phyloP scores from a whole-genome alignment of 805 yeast genomes.

The Ogataea minuta region DNA sequence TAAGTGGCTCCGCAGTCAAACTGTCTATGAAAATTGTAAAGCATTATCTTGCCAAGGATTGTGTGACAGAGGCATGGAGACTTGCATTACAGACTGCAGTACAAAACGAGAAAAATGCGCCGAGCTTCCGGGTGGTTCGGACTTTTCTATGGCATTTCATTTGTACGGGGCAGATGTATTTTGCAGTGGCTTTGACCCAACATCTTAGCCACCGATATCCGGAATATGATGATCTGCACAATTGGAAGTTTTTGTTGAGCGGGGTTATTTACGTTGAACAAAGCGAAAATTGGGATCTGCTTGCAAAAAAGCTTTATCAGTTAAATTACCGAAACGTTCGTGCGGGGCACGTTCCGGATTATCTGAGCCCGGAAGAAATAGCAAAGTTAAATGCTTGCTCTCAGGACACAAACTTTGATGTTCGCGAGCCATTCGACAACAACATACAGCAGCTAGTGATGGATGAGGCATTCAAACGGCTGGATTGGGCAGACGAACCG shows the following conservation, averaged over 20 bases:
- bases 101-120: constrained; percentile 3
- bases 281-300: constrained; percentile 14
- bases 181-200: constrained; percentile 18
- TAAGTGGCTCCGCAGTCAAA: background rate
- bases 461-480: constrained; percentile 14
- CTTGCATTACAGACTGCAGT: constrained; percentile 1
- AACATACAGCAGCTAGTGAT: constrained; percentile 11
- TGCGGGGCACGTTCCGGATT: background rate
- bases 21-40: constrained; percentile 1
- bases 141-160: constrained; percentile 14
- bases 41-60: constrained; percentile 1
- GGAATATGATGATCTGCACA: constrained; percentile 10
- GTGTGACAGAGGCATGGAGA: constrained; percentile 14
- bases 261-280: constrained; percentile 1
- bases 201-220: constrained; percentile 6
- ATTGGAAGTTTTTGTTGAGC: constrained; percentile 9
- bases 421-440: constrained; percentile 15
- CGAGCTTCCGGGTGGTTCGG: constrained; percentile 14
- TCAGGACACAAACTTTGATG: constrained; percentile 9
- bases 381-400: constrained; percentile 9
- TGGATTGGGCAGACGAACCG: constrained; percentile 15
- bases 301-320: constrained; percentile 17
- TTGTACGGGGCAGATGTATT: constrained; percentile 11
- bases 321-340: constrained; percentile 3
- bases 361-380: constrained; percentile 6